Evolutionary conservation across 192 early-diverging fungal species (phyloP), one percentile per base, ranked within the genome.

Genomic region (Chytriomyces sp.): DNA sequence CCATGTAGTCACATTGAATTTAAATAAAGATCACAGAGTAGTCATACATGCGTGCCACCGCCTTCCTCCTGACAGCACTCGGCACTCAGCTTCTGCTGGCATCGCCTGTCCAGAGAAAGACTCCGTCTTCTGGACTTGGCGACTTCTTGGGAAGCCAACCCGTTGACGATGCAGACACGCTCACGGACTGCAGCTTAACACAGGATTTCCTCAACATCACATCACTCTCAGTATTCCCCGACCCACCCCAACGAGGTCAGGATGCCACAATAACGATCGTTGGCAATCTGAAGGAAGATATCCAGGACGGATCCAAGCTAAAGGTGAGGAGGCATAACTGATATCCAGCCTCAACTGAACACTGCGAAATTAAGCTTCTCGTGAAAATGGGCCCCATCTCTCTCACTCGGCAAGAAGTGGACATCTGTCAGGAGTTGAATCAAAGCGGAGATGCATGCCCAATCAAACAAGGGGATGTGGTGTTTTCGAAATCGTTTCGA

Each of bases 241-340:
- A 68, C 11, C 67, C 26, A 9, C 35, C 45, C 6, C 26, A 68
- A 6, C 26, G 46, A 8, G 67, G 67, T 23, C 13, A 68, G 10
- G 6, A 45, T 11, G 45, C 46, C 9, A 68, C 67, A 18, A 28
- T 68, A 6, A 68, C 26, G 9, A 44, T 47, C 16, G 67, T 68
- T 68, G 67, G 28, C 13, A 44, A 45, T 45, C 67, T 68, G 45
- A 24, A 45, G 67, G 45, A 68, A 45, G 46, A 47, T 7, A 44
- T 68, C 16, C 9, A 16, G 18, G 46, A 68, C 6, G 67, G 67
- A 16, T n/a, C 67, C 67, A 46, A 46, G 67, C 28, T 35, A 64
- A n/a, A n/a, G n/a, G n/a, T n/a, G n/a, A n/a, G n/a, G n/a, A n/a
- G n/a, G n/a, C n/a, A n/a, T n/a, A n/a, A n/a, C n/a, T n/a, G n/a